A percentile compares a stretch with the other conserved stretches of the same genome.
Evolutionary conservation across 129 eudicot genomes (phyloP).

Genomic region (Dittrichia graveolens): DNA sequence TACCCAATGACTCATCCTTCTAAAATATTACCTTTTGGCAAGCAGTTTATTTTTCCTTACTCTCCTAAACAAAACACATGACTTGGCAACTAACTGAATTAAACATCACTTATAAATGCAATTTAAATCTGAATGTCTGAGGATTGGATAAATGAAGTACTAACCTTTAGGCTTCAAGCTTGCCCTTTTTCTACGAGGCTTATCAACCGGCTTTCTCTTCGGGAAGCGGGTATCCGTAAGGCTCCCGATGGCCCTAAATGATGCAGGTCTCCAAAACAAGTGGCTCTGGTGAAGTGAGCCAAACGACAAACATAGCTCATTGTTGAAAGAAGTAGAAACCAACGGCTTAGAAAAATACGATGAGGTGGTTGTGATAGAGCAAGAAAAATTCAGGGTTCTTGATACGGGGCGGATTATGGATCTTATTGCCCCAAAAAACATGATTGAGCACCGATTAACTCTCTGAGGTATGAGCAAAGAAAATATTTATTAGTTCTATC

Average conservation of each 20-base stretch:
- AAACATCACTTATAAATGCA: neutral
- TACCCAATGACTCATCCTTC: no score
- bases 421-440: constrained; percentile 73
- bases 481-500: neutral
- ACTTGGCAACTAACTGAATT: neutral
- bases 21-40: no score
- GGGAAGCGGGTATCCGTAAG: constrained; percentile 77
- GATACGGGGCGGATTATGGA: constrained; percentile 69
- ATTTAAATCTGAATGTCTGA: neutral
- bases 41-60: neutral
- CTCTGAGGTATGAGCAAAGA: constrained; percentile 1
- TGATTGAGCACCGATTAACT: constrained; percentile 29
- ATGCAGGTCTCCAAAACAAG: constrained; percentile 47
- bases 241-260: constrained; percentile 58
- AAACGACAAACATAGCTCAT: constrained; percentile 34
- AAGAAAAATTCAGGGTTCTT: constrained; percentile 43
- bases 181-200: constrained; percentile 75
- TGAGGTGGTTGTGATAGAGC: constrained; percentile 34
- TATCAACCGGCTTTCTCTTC: constrained; percentile 67
- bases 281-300: constrained; percentile 34
- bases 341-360: constrained; percentile 35
- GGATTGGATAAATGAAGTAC: neutral
- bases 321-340: constrained; percentile 31
- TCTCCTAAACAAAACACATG: constrained; percentile 3
- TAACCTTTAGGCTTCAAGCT: constrained; percentile 77